Evolutionary conservation across 768 basidiomycete genomes (phyloP), one percentile per base, ranked within the genome.

Genomic region (Infundibulicybe gibba): DNA sequence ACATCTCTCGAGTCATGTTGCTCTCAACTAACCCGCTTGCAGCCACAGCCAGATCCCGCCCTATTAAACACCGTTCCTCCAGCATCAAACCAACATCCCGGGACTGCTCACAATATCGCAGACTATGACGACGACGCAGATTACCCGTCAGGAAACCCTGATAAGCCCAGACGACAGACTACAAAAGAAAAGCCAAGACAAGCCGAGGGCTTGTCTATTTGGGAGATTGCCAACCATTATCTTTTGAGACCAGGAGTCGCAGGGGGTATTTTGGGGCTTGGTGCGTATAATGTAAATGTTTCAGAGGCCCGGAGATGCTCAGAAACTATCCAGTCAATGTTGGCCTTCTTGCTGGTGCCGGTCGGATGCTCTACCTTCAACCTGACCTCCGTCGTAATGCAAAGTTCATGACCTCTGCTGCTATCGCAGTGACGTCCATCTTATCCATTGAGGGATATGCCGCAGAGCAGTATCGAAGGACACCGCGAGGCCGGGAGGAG

Each of bases 201-300:
- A 49, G 72, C 74, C 25, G 80, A 84, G 58, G 73, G 76, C 21
- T 59, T 66, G 43, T 72, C 81, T 47, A 54, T 80, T 10, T 84
- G 77, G 76, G 65, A 72, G 8, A 52, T 70, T 19, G 62, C 75
- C 3, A 81, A 80, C 52, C 64, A 75, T 21, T 71, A 76, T 54
- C 55, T 89, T 19, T 65, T 89, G 49, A 74, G 79, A 21, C 87
- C 87, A 12, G 79, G 80, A 19, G 79, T 86, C 43, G 81, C 83
- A 9, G 85, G 89, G 20, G 87, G 89, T 37, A 66, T 89, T 21
- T 54, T 90, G 50, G 87, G 87, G 37, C 60, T 90, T 39, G 73
- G 87, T 87, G 52, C 14, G 77, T 69, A 6, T 20, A 25, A 32
- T 15, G 31, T 21, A n/a, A n/a, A n/a, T n/a, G n/a, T n/a, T 13